Percentiles rank a stretch among this genome's conserved stretches.
Conservation (phyloP, 129 eudicot species). For the carrot (Daucus carota) region DNA sequence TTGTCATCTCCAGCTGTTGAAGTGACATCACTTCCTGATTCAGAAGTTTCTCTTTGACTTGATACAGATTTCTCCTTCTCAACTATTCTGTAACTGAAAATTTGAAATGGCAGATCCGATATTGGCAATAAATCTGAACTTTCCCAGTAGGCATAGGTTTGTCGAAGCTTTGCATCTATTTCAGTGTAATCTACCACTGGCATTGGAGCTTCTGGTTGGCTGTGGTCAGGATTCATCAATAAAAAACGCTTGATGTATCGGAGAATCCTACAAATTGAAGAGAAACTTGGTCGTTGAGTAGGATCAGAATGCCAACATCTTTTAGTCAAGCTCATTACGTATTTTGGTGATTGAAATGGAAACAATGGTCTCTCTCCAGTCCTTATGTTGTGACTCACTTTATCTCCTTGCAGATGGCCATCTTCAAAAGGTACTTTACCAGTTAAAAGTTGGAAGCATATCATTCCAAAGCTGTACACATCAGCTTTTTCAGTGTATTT, state of each 20-base stretch:
- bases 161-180: slow-evolving; percentile 29
- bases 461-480: slow-evolving; percentile 61
- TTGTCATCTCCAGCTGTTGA: slow-evolving; percentile 44
- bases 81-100: slow-evolving; percentile 40
- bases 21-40: slow-evolving; percentile 57
- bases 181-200: slow-evolving; percentile 42
- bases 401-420: slow-evolving; percentile 61
- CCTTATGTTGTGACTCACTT: slow-evolving; percentile 49
- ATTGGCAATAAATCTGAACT: slow-evolving; percentile 15
- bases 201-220: slow-evolving; percentile 45
- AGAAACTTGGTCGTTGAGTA: slow-evolving; percentile 50
- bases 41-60: slow-evolving; percentile 33
- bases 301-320: slow-evolving; percentile 60
- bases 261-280: slow-evolving; percentile 49
- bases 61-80: slow-evolving; percentile 38
- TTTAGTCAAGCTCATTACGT: slow-evolving; percentile 37
- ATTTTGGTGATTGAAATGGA: slow-evolving; percentile 46
- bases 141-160: slow-evolving; percentile 31
- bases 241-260: slow-evolving; percentile 45
- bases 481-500: slow-evolving; percentile 46
- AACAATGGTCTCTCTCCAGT: slow-evolving; percentile 62
- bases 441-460: slow-evolving; percentile 50
- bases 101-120: slow-evolving; percentile 47
- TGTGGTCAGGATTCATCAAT: slow-evolving; percentile 43
- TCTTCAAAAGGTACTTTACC: slow-evolving; percentile 74